Evolutionary conservation across 2,329 filamentous ascomycete species (phyloP).

Genomic region (Tetracladium maxilliforme): DNA sequence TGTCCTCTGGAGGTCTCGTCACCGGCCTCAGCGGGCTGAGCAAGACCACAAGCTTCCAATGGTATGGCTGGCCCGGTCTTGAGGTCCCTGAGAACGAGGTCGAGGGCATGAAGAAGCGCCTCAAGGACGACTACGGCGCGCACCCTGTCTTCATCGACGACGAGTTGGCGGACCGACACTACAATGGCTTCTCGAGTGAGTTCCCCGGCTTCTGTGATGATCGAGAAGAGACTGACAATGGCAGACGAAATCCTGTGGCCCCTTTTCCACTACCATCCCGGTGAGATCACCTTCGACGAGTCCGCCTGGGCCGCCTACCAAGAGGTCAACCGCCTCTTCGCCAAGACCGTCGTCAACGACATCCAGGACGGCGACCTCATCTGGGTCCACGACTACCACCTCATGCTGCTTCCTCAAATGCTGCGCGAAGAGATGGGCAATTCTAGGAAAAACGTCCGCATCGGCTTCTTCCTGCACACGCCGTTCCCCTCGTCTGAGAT

Average conservation of each 20-base stretch:
- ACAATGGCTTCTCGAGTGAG: conserved; percentile 95
- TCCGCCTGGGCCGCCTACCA: conserved; percentile 85
- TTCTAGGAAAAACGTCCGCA: conserved; percentile 81
- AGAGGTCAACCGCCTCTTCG: conserved; percentile 86
- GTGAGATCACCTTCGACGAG: conserved; percentile 96
- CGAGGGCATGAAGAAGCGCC: conserved; percentile 54
- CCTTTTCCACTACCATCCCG: conserved; percentile 95
- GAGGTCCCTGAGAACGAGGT: conserved; percentile 81
- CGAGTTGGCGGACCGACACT: conserved; percentile 85
- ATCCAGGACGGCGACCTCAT: conserved; percentile 88
- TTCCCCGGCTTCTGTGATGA: conserved; percentile 3
- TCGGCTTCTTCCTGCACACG: conserved; percentile 96
- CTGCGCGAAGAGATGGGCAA: conserved; percentile 76
- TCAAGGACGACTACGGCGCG: conserved; percentile 79
- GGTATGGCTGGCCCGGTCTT: conserved; percentile 96
- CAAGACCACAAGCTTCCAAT: conserved; percentile 89
- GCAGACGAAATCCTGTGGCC: conserved; percentile 95
- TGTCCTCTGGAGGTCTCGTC: conserved; percentile 93
- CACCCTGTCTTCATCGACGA: conserved; percentile 89
- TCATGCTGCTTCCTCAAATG: conserved; percentile 95
- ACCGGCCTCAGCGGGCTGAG: conserved; percentile 83
- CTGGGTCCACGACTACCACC: conserved; percentile 97
- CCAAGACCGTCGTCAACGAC: conserved; percentile 72
- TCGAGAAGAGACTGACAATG: neutral
- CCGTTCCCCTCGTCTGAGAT: conserved; percentile 96